Base-by-base conservation (phyloP, 140 eudicot genomes). In the Senecio squalidus region DNA sequence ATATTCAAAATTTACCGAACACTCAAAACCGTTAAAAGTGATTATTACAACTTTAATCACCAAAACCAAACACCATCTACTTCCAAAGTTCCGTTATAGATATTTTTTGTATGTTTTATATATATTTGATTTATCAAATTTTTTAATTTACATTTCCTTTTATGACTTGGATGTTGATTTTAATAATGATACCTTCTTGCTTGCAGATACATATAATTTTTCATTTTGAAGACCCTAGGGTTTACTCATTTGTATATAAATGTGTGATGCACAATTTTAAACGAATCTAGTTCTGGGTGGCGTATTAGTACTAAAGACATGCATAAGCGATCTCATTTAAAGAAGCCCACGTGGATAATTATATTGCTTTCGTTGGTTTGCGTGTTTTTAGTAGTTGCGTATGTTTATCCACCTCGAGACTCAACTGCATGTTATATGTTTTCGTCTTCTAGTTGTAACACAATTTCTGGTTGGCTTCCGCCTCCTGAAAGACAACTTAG, bases 321-420 rank as follows among this genome's bases (percentile, higher is more conserved):
- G 82, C 93, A 79, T 60, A 77, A 82, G 14, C 92, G 95, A 3
- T 48, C 85, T 51, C 87, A 68, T n/a, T 39, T 80, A 16, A 92
- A 77, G 82, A 84, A 89, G 64, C 98, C 96, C 47, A 75, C 80
- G 39, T 92, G 98, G 98, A 92, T 92, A 43, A 87, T 92, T 4
- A 72, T 82, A 36, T 65, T 92, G 76, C 74, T 87, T 66, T 81
- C 86, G 21, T 57, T 92, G 55, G 87, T 87, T 66, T 63, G 84
- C 69, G 43, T 92, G 64, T 87, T 87, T 70, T 62, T 87, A 65
- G 73, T 92, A 30, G 73, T 88, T 47, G 98, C 84, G 15, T 92
- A 87, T 74, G 66, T 87, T 41, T 79, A 79, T 78, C 93, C 98
- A 54, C 96, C 88, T 30, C 86, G 70, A 57, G 78, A 73, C 67